Evolutionary conservation across 2,329 filamentous ascomycete genomes (phyloP), one percentile per base, ranked within the genome.

Genomic region (Alternaria arbusti): DNA sequence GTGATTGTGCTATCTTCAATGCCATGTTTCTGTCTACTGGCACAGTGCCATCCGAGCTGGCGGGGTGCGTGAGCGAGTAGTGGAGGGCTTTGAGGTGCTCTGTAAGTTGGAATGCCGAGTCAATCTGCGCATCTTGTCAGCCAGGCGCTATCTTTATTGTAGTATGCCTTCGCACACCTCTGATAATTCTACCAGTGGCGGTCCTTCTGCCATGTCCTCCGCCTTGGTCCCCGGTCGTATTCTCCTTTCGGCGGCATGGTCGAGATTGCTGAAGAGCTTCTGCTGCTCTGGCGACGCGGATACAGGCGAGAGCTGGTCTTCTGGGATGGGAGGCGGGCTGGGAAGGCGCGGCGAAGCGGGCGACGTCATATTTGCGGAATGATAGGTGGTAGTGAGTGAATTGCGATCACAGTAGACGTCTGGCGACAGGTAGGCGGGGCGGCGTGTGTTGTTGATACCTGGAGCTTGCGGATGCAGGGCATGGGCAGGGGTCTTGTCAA

Each of bases 31-130:
- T 90, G 60, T 87, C 92, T 68, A 98, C 90, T 7, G 95, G 89
- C 46, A 87, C 83, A 32, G 89, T 90, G 69, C 88, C 88, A 67
- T 86, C 73, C 47, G 82, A 78, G 57, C 78, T 76, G 47, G 82
- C 72, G 7, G 88, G 87, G 65, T 89, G 87, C 2, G 93, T 97
- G 78, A 92, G 90, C 78, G 91, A 86, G 80, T 94, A 90, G 83
- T 98, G 93, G 15, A 97, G 88, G 36, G 96, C 93, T 80, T 96
- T 95, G 58, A 99, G 90, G 77, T 99, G 95, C 82, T 99, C 96
- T 81, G 97, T 96, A 17, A 98, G 88, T 80, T 97, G 96, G 79
- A 98, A 99, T 47, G 96, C 92, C 22, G 95, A 98, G 78, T 99
- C 94, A 70, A 99, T 93, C 92, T 97, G 68, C 45, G 25, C 56